phyloP scores from a whole-genome alignment of 2,329 filamentous ascomycete genomes.

The Pestalotiopsis sp. region DNA sequence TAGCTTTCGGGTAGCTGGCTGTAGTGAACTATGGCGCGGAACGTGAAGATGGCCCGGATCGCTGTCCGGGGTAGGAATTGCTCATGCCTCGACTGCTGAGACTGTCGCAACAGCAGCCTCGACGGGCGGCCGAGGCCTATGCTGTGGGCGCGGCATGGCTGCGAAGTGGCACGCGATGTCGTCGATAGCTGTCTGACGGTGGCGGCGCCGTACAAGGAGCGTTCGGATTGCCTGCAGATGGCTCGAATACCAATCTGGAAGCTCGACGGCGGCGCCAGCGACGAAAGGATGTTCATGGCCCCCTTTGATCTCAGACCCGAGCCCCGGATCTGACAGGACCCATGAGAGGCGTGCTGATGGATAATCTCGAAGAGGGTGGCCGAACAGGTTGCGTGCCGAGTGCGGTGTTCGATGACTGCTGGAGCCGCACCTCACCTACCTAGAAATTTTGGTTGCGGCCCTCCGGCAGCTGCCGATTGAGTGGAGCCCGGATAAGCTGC shows the following conservation, averaged over 20 bases:
- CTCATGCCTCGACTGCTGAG: conserved; percentile 9
- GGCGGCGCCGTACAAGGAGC: conserved; percentile 15
- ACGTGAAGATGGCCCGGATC: conserved; percentile 29
- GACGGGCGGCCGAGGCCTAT: conserved; percentile 15
- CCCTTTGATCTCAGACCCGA: conserved; percentile 20
- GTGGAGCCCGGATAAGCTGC: background rate
- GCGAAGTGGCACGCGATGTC: conserved; percentile 12
- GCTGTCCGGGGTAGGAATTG: conserved; percentile 19
- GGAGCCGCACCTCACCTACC: background rate
- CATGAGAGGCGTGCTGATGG: conserved; percentile 2
- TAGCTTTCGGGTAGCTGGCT: conserved; percentile 59
- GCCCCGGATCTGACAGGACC: conserved; percentile 4
- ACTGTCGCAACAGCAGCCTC: background rate
- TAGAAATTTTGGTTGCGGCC: background rate
- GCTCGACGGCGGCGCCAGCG: conserved; percentile 26
- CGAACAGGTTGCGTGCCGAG: background rate
- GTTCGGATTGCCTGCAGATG: conserved; percentile 24
- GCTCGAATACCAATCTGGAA: conserved; percentile 31
- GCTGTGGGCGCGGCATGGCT: conserved; percentile 23
- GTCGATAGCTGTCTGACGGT: conserved; percentile 20
- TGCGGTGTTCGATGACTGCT: background rate
- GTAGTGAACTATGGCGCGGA: conserved; percentile 50
- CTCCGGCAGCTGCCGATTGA: background rate
- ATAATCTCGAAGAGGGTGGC: background rate
- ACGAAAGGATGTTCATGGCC: conserved; percentile 30